These are phyloP conservation scores for Chaetomium fimeti DNA, from an alignment of 495 filamentous ascomycete species.

Conservation along the genomic window DNA sequence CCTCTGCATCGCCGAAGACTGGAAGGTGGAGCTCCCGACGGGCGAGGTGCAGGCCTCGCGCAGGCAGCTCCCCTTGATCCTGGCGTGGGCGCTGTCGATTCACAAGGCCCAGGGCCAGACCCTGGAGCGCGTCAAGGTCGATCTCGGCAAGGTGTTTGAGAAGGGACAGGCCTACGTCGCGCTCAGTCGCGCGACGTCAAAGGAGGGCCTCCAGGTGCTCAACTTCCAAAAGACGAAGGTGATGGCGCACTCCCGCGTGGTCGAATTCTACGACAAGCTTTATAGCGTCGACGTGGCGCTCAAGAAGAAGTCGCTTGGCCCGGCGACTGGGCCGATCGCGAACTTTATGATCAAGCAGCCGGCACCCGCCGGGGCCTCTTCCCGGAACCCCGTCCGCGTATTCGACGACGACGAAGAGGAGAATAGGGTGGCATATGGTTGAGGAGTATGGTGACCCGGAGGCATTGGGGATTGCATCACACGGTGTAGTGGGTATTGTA, in stretches of 20 bases:
- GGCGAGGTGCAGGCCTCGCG: constrained; percentile 90
- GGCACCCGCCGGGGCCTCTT: background rate
- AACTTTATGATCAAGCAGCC: constrained; percentile 32
- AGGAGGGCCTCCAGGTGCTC: constrained; percentile 83
- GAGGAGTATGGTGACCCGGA: constrained; percentile 2
- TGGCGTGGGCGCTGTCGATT: constrained; percentile 95
- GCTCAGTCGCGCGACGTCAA: constrained; percentile 78
- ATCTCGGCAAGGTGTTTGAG: constrained; percentile 88
- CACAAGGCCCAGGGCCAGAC: constrained; percentile 99
- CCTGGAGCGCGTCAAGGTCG: constrained; percentile 90
- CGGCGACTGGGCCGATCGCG: constrained; percentile 28
- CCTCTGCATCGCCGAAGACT: constrained; percentile 79
- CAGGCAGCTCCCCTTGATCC: constrained; percentile 76
- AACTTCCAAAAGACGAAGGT: constrained; percentile 88
- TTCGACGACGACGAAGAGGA: constrained; percentile 43
- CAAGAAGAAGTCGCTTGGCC: constrained; percentile 29
- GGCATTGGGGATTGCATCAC: constrained; percentile 11
- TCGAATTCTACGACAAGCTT: constrained; percentile 78
- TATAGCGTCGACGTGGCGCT: constrained; percentile 56
- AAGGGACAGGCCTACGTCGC: constrained; percentile 90
- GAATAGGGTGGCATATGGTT: constrained; percentile 41
- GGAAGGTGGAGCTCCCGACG: constrained; percentile 96
- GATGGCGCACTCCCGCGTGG: constrained; percentile 87
- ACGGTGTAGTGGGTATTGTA: constrained; percentile 7
- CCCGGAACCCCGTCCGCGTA: constrained; percentile 1